Evolutionary conservation across 768 basidiomycete species (phyloP), one percentile per base, ranked within the genome.

Genomic region (Tulasnella sp.): DNA sequence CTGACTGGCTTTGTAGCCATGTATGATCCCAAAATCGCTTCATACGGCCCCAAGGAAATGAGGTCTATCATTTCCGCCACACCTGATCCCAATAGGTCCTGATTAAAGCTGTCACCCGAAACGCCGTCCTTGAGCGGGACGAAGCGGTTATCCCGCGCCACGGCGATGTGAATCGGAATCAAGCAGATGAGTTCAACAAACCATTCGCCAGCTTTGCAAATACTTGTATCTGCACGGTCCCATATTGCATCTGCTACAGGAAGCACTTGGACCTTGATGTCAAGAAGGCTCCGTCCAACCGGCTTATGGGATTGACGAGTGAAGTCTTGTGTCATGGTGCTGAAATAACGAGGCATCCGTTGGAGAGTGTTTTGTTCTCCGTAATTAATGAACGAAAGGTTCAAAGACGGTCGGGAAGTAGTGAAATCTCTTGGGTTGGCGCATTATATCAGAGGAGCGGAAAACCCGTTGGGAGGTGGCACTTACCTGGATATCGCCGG

Each of bases 1-100:
- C 85, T 86, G n/a, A 90, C 88, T 1, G 89, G 89, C 88, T 89
- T 89, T 25, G 83, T 83, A 0, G 87, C 86, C 87, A 88, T 86
- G 72, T 90, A 90, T 0, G 89, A 89, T 77, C 86, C 86, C 76
- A 90, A 87, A 22, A 90, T 82, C 1, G 87, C 87, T 78, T 90
- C 89, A 37, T 90, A 90, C 89, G 89, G 90, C 0, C 89, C 89
- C 74, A 90, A 85, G 0, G 88, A 85, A 5, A 90, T 80, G 67
- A 77, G 45, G 22, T 90, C 87, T 14, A 89, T 87, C 34, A 90
- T 87, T 19, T 84, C 84, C 31, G 83, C 85, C 34, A 90, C 86
- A 54, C 88, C 87, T 0, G 89, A 89, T 9, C 89, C 89, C 3
- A 90, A 82, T 29, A 91, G 81, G 0, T 85, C 83, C 72, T 83